phyloP scores from a whole-genome alignment of 1,284 basidiomycete genomes.

The Sanguinoderma infundibulare region DNA sequence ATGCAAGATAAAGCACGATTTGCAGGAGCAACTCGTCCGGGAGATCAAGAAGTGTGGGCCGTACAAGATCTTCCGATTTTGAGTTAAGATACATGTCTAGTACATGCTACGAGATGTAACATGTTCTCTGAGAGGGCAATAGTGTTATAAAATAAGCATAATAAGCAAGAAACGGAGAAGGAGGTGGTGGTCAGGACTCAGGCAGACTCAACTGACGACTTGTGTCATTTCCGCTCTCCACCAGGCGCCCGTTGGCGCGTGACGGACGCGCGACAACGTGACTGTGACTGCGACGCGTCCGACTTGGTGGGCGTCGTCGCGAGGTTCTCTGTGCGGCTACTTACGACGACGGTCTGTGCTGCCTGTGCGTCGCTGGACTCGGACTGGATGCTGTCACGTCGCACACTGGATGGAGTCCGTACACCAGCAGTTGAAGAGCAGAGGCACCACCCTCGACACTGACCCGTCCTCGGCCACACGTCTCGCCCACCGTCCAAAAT shows the following conservation, averaged over 20 bases:
- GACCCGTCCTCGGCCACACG: conserved; percentile 26
- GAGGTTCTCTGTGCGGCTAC: neutral
- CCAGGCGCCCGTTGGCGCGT: neutral
- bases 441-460: conserved; percentile 18
- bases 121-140: neutral
- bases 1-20: conserved; percentile 21
- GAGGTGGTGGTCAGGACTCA: too few relatives aligned
- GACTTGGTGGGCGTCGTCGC: neutral
- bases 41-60: conserved; percentile 11
- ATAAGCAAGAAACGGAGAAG: neutral
- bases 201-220: neutral
- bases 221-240: neutral
- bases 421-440: conserved; percentile 7
- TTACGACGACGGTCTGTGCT: neutral
- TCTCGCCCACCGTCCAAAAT: conserved; percentile 11
- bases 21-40: conserved; percentile 33
- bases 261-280: conserved; percentile 17
- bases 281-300: conserved; percentile 21
- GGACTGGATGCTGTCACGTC: neutral
- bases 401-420: conserved; percentile 9
- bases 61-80: neutral
- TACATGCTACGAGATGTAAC: neutral
- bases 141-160: neutral
- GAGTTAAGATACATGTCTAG: neutral
- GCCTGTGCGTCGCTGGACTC: neutral